These are phyloP conservation scores for Pythium biforme DNA, from an alignment of 352 stramenopile genomes.

Conservation along the genomic window DNA sequence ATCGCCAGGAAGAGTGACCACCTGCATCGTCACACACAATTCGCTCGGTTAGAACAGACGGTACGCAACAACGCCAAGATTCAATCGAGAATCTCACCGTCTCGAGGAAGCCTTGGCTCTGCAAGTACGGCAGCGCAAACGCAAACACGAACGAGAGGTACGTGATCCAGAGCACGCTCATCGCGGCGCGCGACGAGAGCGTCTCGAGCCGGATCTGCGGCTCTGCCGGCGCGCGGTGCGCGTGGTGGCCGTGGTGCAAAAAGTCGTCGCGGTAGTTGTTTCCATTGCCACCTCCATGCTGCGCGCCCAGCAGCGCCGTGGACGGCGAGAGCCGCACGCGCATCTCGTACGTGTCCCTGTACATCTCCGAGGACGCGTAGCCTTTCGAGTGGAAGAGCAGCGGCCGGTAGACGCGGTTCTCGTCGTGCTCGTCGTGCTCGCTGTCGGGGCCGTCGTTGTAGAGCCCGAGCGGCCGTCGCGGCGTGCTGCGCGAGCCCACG, in stretches of 20 bases:
- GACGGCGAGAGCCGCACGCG: conserved; percentile 49
- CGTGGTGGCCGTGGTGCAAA: conserved; percentile 1
- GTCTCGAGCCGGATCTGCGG: conserved; percentile 80
- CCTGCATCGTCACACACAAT: conserved; percentile 24
- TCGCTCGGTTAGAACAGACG: too few species aligned
- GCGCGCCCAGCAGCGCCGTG: conserved; percentile 26
- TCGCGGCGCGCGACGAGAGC: conserved; percentile 69
- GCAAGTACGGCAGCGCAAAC: conserved; percentile 67
- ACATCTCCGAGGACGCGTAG: conserved; percentile 82
- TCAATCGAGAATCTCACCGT: conserved; percentile 37
- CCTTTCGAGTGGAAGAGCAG: conserved; percentile 77
- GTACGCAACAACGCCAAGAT: background rate
- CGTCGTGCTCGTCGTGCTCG: conserved; percentile 33
- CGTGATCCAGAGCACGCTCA: conserved; percentile 69
- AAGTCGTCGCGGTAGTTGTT: conserved; percentile 3
- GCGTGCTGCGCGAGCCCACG: conserved; percentile 21
- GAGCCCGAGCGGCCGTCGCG: conserved; percentile 7
- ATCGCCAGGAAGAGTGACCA: conserved; percentile 49
- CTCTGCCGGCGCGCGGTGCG: conserved; percentile 21
- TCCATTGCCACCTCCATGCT: conserved; percentile 5
- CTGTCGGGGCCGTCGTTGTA: conserved; percentile 19
- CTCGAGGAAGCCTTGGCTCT: conserved; percentile 71
- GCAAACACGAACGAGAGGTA: conserved; percentile 77
- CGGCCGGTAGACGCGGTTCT: conserved; percentile 67
- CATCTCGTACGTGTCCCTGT: conserved; percentile 80